phyloP scores from a whole-genome alignment of 306 rosid genomes.

The Styphnolobium japonicum region DNA sequence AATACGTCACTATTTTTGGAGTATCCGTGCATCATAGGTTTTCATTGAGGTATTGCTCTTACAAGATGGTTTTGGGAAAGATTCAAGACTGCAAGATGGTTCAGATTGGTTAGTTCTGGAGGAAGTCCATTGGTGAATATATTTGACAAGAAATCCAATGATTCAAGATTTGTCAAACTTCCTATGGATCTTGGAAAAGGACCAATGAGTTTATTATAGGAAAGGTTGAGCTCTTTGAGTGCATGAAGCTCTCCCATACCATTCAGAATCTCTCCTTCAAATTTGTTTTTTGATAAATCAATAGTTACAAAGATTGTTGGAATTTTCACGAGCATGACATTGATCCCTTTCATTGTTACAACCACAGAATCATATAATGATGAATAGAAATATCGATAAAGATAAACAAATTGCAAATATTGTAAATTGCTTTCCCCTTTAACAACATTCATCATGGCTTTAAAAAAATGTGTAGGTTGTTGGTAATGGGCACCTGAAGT shows the following conservation, averaged over 20 bases:
- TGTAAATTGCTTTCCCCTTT: neutral
- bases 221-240: constrained; percentile 12
- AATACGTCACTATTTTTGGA: too few relatives aligned
- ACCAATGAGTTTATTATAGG: constrained; percentile 24
- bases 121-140: neutral
- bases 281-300: constrained; percentile 22
- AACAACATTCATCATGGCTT: neutral
- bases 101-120: neutral
- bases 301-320: neutral
- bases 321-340: neutral
- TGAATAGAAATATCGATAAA: too few relatives aligned
- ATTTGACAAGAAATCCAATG: constrained; percentile 30
- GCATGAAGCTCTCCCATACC: neutral
- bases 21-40: too few relatives aligned
- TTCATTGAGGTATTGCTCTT: constrained; percentile 22
- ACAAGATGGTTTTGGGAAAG: too few relatives aligned
- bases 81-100: neutral
- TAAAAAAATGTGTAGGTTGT: neutral
- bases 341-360: neutral
- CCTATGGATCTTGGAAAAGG: constrained; percentile 1
- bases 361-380: neutral
- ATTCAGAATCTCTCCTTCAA: constrained; percentile 21
- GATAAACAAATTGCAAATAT: neutral
- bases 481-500: constrained; percentile 27
- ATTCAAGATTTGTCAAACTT: constrained; percentile 2